Base-by-base conservation (phyloP, 176 grass and related monocot species). In the Paspalum vaginatum region DNA sequence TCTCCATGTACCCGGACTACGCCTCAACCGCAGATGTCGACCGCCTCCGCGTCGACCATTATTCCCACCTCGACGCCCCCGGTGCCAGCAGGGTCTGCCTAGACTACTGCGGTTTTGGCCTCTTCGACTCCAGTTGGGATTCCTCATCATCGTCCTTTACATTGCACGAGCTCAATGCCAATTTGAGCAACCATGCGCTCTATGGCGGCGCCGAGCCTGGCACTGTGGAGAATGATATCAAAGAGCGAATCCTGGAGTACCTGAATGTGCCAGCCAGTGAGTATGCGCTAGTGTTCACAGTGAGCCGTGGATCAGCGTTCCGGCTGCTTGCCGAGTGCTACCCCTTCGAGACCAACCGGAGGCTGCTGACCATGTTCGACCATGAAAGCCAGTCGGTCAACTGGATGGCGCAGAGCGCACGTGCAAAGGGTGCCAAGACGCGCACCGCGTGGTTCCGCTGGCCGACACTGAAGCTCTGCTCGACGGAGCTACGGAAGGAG, bases 321-420 rank as follows among this genome's bases (percentile, higher is more conserved):
- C 92, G 89, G 79, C 84, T 99, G 50, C 86, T 99, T 7, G 93
- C 97, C 0, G 97, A 93, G 55, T 95, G 90, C 70, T 99, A 99
- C 82, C 97, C 97, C 0, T 99, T 99, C 51, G 93, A 93, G 70
- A 99, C 53, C 73, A 99, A 99, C 76, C 82, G 93, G 81, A 95
- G 94, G 79, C 61, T 99, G 82, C 79, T 99, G 67, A 99, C 97
- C 42, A 99, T 99, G 97, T 99, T 96, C 24, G 97, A 99, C 75
- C 97, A 99, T 64, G 97, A 99, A 79, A 99, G 97, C 85, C 93
- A 99, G 75, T 99, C 97, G 0, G 97, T 99, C 54, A 99, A 89
- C 68, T 99, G 90, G 92, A 96, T 99, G 93, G 91, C 68, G 2
- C 92, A 99, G 70, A 91, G 90, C 24, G 97, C 97, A 4, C 86